Base-by-base conservation (phyloP, 129 eudicot species). In the Oenanthe sinensis region DNA sequence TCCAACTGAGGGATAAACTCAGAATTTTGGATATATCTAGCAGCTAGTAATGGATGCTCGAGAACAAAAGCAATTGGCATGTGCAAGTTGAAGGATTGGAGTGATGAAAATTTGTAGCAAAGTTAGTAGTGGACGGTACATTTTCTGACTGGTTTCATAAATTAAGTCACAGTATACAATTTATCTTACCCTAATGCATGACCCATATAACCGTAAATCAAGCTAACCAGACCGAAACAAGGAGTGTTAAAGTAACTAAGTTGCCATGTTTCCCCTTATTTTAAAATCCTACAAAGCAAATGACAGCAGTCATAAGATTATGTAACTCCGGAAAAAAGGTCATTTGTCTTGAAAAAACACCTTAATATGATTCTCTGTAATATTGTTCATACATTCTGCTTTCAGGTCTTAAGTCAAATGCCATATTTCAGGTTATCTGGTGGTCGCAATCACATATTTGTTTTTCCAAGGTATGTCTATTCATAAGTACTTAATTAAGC, bases 381-480 rank as follows among this genome's bases (percentile, higher is more conserved):
- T 37, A 30, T 15, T 67, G n/a, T 65, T 12, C 11, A 40, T 30
- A 77, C 58, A 22, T 89, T 75, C 83, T 87, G 75, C 81, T 88
- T 86, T 81, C 91, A 94, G 97, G 97, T 94, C 68, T 79, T 94
- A 79, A 87, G 93, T 84, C 98, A 94, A 85, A 94, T 94, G 98
- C 97, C 97, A 77, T 87, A 91, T 84, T 94, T 94, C 88, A 88
- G 98, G 82, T 80, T 88, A 79, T 89, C 98, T 30, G 92, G 96
- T 69, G 98, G 98, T 15, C 96, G 97, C n/a, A 78, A 91, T 87
- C 98, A 94, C 80, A 80, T 94, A 71, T 94, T 94, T 80, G 97
- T 94, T 75, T 94, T 94, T 81, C 98, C 98, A 79, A 94, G 98
- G 98, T 94, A 78, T 74, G 80, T 63, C 74, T 69, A 13, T 28